A percentile compares a stretch with the other conserved stretches of the same genome.
These are phyloP conservation scores for Akanthomyces uredinophilus DNA, from an alignment of 2,329 filamentous ascomycete species.

Conservation along the genomic window DNA sequence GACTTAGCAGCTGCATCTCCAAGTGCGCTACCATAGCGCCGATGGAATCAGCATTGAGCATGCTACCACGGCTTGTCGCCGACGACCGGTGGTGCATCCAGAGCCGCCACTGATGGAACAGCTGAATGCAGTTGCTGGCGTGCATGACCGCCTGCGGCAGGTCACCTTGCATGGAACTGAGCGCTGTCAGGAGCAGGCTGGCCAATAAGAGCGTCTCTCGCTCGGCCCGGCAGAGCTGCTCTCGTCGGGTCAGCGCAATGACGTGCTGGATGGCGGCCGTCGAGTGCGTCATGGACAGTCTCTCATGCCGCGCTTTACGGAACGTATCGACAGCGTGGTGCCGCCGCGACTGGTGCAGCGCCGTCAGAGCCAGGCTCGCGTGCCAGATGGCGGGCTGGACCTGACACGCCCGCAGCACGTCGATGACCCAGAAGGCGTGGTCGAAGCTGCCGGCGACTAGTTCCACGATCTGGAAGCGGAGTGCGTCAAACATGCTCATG, in stretches of 20 bases:
- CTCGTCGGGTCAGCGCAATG: conserved; percentile 2
- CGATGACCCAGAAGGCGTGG: not conserved
- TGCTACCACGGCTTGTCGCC: not conserved
- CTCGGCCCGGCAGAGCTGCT: not conserved
- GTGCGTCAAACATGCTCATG: conserved; percentile 8
- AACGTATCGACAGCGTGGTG: not conserved
- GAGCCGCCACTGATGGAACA: conserved; percentile 9
- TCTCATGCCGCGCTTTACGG: not conserved
- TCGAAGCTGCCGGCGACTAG: conserved; percentile 7
- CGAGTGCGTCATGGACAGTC: conserved; percentile 6
- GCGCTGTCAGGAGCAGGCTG: conserved; percentile 3
- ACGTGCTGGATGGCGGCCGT: conserved; percentile 4
- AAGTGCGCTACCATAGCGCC: conserved; percentile 2
- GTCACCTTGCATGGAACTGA: not conserved
- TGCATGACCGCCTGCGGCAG: conserved; percentile 5
- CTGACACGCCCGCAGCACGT: conserved; percentile 2
- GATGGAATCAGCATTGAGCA: not conserved
- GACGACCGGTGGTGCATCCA: not conserved
- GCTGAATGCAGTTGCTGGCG: conserved; percentile 6
- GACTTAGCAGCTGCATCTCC: not conserved
- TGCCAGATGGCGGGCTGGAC: conserved; percentile 12
- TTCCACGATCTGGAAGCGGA: conserved; percentile 2
- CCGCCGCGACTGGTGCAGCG: not conserved
- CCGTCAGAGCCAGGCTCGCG: conserved; percentile 6
- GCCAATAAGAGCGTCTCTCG: conserved; percentile 6